These are phyloP conservation scores for Panicum miliaceum DNA, from an alignment of 176 grass and related monocot species.

Conservation along the genomic window DNA sequence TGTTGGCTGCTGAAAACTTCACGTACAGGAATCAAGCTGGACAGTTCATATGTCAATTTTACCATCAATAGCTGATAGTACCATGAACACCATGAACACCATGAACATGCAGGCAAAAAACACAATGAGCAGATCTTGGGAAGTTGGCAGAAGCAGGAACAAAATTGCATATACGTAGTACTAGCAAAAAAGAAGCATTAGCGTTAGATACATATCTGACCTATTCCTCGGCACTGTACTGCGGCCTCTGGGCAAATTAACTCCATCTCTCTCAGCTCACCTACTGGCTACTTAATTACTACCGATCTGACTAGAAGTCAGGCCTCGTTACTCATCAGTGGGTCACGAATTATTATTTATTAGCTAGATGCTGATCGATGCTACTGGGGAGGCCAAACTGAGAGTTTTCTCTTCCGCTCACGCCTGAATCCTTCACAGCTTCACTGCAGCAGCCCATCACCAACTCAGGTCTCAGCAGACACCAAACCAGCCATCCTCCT, in stretches of 20 bases:
- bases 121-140: not conserved
- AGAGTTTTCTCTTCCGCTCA: slow-evolving; percentile 12
- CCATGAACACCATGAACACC: not conserved
- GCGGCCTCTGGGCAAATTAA: slow-evolving; percentile 26
- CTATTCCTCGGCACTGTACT: slow-evolving; percentile 46
- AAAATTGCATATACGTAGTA: slow-evolving; percentile 53
- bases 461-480: not conserved
- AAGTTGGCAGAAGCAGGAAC: slow-evolving; percentile 32
- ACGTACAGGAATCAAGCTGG: not conserved
- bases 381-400: slow-evolving; percentile 35
- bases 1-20: not conserved
- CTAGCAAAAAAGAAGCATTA: slow-evolving; percentile 41
- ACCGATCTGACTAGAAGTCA: slow-evolving; percentile 58
- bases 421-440: slow-evolving; percentile 37
- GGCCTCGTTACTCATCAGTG: slow-evolving; percentile 32
- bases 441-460: slow-evolving; percentile 29
- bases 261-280: slow-evolving; percentile 33
- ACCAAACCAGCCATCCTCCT: not conserved
- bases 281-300: slow-evolving; percentile 28
- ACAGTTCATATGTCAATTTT: not conserved
- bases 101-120: not conserved
- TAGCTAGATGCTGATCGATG: slow-evolving; percentile 21
- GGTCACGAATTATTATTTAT: slow-evolving; percentile 42
- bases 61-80: not conserved
- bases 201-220: slow-evolving; percentile 41